Base-by-base conservation (phyloP, 2,329 filamentous ascomycete genomes). In the Aspergillus flavus region DNA sequence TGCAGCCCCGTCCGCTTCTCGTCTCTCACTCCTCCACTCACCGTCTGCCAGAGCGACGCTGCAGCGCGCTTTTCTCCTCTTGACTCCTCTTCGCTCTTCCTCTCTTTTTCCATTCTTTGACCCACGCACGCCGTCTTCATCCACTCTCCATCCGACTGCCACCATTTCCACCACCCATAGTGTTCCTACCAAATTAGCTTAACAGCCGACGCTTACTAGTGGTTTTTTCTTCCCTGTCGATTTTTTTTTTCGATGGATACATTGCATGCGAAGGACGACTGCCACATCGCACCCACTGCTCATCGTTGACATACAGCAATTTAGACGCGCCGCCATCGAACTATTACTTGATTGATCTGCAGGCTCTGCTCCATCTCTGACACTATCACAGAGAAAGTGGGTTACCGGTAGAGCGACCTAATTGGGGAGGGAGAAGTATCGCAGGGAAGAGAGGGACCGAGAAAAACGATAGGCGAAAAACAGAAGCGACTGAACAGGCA, bases 201-300 rank as follows among this genome's bases (percentile, higher is more conserved):
- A 36, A 36, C 26, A 2, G 16, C n/a, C 19, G n/a, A 34, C 34
- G 5, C 21, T 19, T 30, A 14, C 32, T 59, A 46, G 41, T 58
- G n/a, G 39, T 54, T 53, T 53, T 28, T 50, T 36, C 36, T 19
- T 48, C 16, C 3, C 36, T 52, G 19, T 36, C 34, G 2, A 28
- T 28, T 61, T 61, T 59, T 36, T 46, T 62, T 67, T 74, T 75
- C 73, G 73, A 76, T 76, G 74, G 74, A 76, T 73, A 74, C 68
- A 65, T 64, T 72, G 73, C 73, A 69, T 68, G 66, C 69, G 68
- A 68, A 68, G 68, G 68, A 69, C 66, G 39, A 62, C 48, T 69
- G 66, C 66, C 62, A 69, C 65, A 64, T 68, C 60, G 65, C 68
- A 67, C 66, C 66, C 63, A 73, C 69, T 64, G 64, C 68, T 61